phyloP scores from a whole-genome alignment of 352 stramenopile species.

The Phytophthora pistaciae region DNA sequence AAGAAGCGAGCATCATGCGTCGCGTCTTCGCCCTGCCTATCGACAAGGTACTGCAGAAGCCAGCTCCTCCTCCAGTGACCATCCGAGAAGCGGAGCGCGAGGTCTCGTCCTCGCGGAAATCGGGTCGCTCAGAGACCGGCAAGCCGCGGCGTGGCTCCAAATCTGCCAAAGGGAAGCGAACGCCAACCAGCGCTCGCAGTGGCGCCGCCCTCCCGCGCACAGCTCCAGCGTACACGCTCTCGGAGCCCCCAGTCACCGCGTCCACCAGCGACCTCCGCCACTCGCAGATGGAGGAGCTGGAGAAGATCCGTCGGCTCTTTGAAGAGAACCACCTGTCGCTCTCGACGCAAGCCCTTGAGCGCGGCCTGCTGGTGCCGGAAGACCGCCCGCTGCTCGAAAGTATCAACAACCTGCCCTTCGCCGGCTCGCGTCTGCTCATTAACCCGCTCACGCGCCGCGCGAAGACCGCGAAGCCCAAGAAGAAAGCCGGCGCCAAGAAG shows the following conservation, averaged over 20 bases:
- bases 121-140: background rate
- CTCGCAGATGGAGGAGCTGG: slow-evolving; percentile 65
- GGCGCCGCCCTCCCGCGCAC: slow-evolving; percentile 4
- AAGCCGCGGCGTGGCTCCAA: slow-evolving; percentile 16
- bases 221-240: background rate
- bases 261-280: slow-evolving; percentile 65
- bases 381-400: slow-evolving; percentile 60
- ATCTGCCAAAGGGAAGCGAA: slow-evolving; percentile 18
- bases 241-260: slow-evolving; percentile 12
- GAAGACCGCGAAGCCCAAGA: slow-evolving; percentile 37
- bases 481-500: slow-evolving; percentile 51
- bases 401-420: slow-evolving; percentile 58
- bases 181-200: slow-evolving; percentile 4
- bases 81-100: slow-evolving; percentile 1
- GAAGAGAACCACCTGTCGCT: slow-evolving; percentile 60
- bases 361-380: slow-evolving; percentile 68
- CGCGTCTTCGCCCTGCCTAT: slow-evolving; percentile 33
- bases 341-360: slow-evolving; percentile 47
- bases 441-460: slow-evolving; percentile 49
- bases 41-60: slow-evolving; percentile 25
- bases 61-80: background rate
- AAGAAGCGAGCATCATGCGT: slow-evolving; percentile 47
- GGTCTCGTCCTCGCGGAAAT: slow-evolving; percentile 21
- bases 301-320: slow-evolving; percentile 73
- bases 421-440: slow-evolving; percentile 49